Conservation (phyloP, 306 rosid genomes). For the Quercus agrifolia region DNA sequence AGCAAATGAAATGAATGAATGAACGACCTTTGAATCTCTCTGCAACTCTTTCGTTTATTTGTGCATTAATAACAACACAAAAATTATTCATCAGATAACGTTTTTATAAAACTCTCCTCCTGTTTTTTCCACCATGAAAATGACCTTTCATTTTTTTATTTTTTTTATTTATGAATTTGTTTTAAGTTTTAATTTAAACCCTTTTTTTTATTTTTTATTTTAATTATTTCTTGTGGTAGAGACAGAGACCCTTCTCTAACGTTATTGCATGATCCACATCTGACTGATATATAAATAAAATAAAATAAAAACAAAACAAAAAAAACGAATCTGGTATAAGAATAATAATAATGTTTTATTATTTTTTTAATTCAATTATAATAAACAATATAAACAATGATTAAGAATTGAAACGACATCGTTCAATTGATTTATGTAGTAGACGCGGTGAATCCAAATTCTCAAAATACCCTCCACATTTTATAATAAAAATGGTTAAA, state of each 20-base stretch:
- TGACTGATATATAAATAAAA: not conserved
- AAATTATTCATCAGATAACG: not conserved
- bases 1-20: not conserved
- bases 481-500: not conserved
- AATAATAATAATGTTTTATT: not conserved
- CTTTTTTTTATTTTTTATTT: not conserved
- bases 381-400: too few species aligned
- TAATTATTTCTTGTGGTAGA: constrained; percentile 22
- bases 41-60: not conserved
- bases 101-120: not conserved
- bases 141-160: not conserved
- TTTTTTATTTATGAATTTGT: not conserved
- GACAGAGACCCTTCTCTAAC: constrained; percentile 27
- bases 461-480: not conserved
- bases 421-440: too few species aligned
- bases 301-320: too few species aligned
- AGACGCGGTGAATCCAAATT: not conserved
- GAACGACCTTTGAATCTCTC: not conserved
- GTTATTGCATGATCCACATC: constrained; percentile 22
- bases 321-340: not conserved
- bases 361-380: not conserved
- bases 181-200: not conserved
- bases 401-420: too few species aligned
- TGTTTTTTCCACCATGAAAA: not conserved
- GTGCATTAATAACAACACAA: not conserved